These are phyloP conservation scores for Plenodomus lindquistii DNA, from an alignment of 2,329 filamentous ascomycete genomes.

Conservation along the genomic window DNA sequence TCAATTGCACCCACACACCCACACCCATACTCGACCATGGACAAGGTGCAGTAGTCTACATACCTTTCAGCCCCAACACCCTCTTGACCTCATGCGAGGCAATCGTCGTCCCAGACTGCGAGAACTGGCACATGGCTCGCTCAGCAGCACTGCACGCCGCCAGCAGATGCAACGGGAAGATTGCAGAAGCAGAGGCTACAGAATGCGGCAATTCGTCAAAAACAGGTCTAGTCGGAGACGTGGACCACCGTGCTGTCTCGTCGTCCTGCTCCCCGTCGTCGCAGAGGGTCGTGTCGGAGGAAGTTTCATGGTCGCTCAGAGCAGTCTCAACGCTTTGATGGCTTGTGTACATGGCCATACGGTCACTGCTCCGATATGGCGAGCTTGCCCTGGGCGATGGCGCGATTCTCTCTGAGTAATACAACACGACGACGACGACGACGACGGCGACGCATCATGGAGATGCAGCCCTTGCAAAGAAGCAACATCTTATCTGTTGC, in stretches of 20 bases:
- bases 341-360: constrained; percentile 17
- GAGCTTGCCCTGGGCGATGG: constrained; percentile 20
- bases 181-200: neutral
- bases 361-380: constrained; percentile 26
- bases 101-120: constrained; percentile 32
- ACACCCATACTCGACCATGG: neutral
- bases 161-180: constrained; percentile 31
- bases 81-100: constrained; percentile 26
- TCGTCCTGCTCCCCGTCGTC: constrained; percentile 8
- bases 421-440: neutral
- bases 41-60: constrained; percentile 4
- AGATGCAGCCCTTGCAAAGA: neutral
- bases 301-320: constrained; percentile 16
- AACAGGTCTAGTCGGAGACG: constrained; percentile 3
- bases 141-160: constrained; percentile 33
- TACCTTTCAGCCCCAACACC: constrained; percentile 19
- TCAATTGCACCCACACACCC: neutral
- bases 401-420: constrained; percentile 7
- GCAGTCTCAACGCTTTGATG: constrained; percentile 15
- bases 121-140: constrained; percentile 36
- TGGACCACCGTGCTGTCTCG: constrained; percentile 2
- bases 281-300: constrained; percentile 19
- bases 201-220: constrained; percentile 2
- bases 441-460: neutral
- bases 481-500: neutral